Conservation (phyloP, 2,329 filamentous ascomycete genomes). For the Cladobotryum mycophilum region DNA sequence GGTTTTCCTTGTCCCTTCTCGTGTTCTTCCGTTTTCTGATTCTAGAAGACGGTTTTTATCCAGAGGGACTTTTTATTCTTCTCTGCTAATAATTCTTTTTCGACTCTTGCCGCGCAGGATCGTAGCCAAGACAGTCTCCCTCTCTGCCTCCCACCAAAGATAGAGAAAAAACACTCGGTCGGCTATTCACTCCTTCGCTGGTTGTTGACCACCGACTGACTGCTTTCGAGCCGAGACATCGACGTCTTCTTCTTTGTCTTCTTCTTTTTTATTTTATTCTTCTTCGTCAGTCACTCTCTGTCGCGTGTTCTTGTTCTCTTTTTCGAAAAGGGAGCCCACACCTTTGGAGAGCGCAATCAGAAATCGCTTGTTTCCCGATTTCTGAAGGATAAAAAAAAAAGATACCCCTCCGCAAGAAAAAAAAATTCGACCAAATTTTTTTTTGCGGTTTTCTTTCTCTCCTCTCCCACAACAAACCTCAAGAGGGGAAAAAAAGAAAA, state of each 20-base stretch:
- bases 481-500: neutral
- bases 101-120: conserved; percentile 24
- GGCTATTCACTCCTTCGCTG: conserved; percentile 18
- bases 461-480: neutral
- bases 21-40: conserved; percentile 21
- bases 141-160: conserved; percentile 5
- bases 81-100: conserved; percentile 18
- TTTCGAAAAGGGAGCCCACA: conserved; percentile 13
- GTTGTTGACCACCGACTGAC: conserved; percentile 5
- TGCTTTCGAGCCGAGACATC: conserved; percentile 16
- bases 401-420: conserved; percentile 1
- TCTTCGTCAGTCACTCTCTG: conserved; percentile 17
- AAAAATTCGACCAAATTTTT: neutral
- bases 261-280: no score
- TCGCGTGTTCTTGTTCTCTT: conserved; percentile 13
- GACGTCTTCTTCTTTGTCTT: neutral
- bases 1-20: conserved; percentile 22
- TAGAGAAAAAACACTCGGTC: conserved; percentile 11
- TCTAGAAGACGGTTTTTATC: neutral
- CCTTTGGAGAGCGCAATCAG: conserved; percentile 4
- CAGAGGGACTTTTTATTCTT: conserved; percentile 23
- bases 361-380: conserved; percentile 2
- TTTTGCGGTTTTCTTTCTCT: neutral
- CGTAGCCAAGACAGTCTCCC: conserved; percentile 22
- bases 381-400: conserved; percentile 5